Conservation (phyloP, 768 basidiomycete species). For the Vishniacozyma victoriae region DNA sequence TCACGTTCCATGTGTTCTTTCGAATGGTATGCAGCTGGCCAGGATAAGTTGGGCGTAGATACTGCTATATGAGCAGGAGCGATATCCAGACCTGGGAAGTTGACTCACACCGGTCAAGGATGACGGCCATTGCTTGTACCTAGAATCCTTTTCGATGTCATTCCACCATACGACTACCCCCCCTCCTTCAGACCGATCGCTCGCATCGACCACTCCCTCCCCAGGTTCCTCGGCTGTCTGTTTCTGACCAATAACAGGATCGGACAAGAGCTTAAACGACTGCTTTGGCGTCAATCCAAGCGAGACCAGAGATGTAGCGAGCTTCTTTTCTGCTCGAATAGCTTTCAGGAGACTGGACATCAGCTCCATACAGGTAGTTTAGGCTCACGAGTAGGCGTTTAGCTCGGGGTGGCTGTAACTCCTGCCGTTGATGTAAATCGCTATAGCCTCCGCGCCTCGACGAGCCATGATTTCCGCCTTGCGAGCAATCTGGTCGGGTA, state of each 20-base stretch:
- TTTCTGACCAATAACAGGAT: constrained; percentile 56
- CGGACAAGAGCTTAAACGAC: constrained; percentile 67
- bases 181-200: constrained; percentile 74
- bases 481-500: constrained; percentile 56
- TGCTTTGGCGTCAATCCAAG: constrained; percentile 62
- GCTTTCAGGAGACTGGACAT: constrained; percentile 61
- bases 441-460: constrained; percentile 43
- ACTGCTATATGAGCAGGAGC: constrained; percentile 48
- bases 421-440: constrained; percentile 78
- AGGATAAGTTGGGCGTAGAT: constrained; percentile 71
- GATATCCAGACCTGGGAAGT: constrained; percentile 2
- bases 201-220: constrained; percentile 83
- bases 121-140: constrained; percentile 48
- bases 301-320: constrained; percentile 57
- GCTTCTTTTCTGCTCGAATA: constrained; percentile 63
- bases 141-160: constrained; percentile 71
- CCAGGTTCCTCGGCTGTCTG: constrained; percentile 54
- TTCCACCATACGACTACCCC: constrained; percentile 79
- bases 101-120: constrained; percentile 19
- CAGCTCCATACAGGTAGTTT: not conserved
- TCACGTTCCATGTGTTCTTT: constrained; percentile 74
- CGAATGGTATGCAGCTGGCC: constrained; percentile 70
- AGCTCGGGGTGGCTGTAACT: constrained; percentile 59
- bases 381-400: constrained; percentile 59
- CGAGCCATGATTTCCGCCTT: constrained; percentile 55